A percentile compares a stretch with the other conserved stretches of the same genome.
phyloP scores from a whole-genome alignment of 2,329 filamentous ascomycete species.

The Grosmannia serpens region DNA sequence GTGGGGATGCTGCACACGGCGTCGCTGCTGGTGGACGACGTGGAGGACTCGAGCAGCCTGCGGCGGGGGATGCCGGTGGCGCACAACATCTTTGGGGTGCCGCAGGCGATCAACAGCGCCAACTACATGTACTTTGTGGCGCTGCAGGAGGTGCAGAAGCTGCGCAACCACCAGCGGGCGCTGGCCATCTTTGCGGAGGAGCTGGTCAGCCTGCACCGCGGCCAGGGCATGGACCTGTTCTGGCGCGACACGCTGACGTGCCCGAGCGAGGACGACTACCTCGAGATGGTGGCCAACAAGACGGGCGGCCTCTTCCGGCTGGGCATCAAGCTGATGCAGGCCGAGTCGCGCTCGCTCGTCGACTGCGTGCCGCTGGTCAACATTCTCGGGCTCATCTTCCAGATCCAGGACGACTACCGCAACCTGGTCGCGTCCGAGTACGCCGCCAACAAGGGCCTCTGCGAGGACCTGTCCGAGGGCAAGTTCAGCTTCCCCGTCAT shows the following conservation, averaged over 20 bases:
- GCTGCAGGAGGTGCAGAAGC: slow-evolving; percentile 59
- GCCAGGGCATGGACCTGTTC: slow-evolving; percentile 85
- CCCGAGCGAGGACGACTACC: slow-evolving; percentile 76
- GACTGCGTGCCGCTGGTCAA: slow-evolving; percentile 81
- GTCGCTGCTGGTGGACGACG: slow-evolving; percentile 75
- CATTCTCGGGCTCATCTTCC: slow-evolving; percentile 74
- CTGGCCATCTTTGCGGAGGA: slow-evolving; percentile 71
- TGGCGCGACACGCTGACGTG: slow-evolving; percentile 80
- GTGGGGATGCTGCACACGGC: slow-evolving; percentile 81
- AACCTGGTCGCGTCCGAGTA: slow-evolving; percentile 71
- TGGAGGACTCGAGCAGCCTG: slow-evolving; percentile 65
- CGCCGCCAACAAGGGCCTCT: slow-evolving; percentile 81
- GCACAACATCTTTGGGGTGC: slow-evolving; percentile 72
- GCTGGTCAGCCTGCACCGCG: slow-evolving; percentile 71
- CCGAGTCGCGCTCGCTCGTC: slow-evolving; percentile 43
- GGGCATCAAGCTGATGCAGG: slow-evolving; percentile 80
- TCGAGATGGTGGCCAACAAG: slow-evolving; percentile 92
- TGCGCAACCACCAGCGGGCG: slow-evolving; percentile 53
- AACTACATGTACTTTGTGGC: slow-evolving; percentile 84
- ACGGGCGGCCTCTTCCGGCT: slow-evolving; percentile 79
- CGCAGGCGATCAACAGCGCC: slow-evolving; percentile 82
- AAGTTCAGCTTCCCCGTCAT: slow-evolving; percentile 97
- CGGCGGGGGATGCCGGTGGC: slow-evolving; percentile 72
- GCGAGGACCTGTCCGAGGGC: slow-evolving; percentile 90
- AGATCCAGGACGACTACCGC: slow-evolving; percentile 88